Base-by-base conservation (phyloP, 306 rosid species). In the Cicer bijugum region DNA sequence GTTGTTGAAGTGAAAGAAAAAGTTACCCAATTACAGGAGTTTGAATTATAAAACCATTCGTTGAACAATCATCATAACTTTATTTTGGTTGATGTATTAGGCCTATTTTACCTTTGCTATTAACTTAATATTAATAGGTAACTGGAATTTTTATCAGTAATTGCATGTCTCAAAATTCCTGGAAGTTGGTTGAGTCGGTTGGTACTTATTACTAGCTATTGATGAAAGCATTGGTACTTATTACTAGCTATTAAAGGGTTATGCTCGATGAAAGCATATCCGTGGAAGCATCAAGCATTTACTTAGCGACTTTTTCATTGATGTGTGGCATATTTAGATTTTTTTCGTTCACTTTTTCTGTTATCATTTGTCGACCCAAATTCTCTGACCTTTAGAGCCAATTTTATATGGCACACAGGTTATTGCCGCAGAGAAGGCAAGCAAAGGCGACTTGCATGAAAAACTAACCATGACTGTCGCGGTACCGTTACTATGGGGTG, bases 401-500 rank as follows among this genome's bases (percentile, higher is more conserved):
- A 47, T 57, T 15, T 69, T 63, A 50, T 51, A 37, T 75, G 76
- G 72, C 86, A 58, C 65, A 58, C 65, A 94, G 98, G 88, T 94
- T 75, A 89, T 94, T 70, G 87, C 92, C 1, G 90, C 98, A 7
- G 94, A 93, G 86, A 93, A 88, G 85, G 98, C 90, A 9, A 85
- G 78, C 76, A 91, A 77, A 85, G 95, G 97, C 19, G 97, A 96
- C 71, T 72, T 91, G 81, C 94, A 94, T 45, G 98, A 94, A 78
- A 94, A 91, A 84, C 86, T 94, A 81, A 91, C 92, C 73, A 94
- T 94, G 98, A 91, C 94, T 0, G 98, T 94, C 45, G 98, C 98
- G 7, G 98, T 94, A 65, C 98, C 98, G 42, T 86, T 94, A 48
- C 89, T 94, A 15, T 94, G 98, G 98, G 98, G 97, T 28, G 97